Evolutionary conservation across 805 yeast genomes (phyloP).

Genomic region (Candida ipomoeae): DNA sequence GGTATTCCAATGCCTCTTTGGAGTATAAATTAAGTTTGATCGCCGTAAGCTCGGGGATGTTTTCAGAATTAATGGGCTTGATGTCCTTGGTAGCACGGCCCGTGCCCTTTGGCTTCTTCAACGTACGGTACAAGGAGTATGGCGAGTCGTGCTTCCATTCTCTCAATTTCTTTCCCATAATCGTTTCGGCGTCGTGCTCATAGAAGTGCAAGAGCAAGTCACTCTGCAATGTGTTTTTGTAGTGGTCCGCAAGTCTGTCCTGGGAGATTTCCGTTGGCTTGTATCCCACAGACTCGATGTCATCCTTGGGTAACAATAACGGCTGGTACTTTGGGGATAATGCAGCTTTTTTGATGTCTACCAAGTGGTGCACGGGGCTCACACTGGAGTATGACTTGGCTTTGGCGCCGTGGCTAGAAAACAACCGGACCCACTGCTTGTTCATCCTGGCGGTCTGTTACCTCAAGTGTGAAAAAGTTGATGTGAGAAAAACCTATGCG

Average conservation of each 20-base stretch:
- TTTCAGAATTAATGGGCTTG: slow-evolving; percentile 58
- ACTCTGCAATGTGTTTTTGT: slow-evolving; percentile 63
- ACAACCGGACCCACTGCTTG: slow-evolving; percentile 26
- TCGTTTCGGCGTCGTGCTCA: slow-evolving; percentile 53
- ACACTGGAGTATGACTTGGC: slow-evolving; percentile 55
- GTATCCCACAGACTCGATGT: slow-evolving; percentile 74
- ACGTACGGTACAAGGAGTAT: slow-evolving; percentile 79
- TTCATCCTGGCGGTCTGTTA: slow-evolving; percentile 11
- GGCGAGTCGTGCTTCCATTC: slow-evolving; percentile 87
- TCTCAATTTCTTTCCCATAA: slow-evolving; percentile 68
- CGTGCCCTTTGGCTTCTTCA: slow-evolving; percentile 71
- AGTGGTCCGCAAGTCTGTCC: slow-evolving; percentile 78
- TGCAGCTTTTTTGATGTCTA: slow-evolving; percentile 66
- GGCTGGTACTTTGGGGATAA: slow-evolving; percentile 74
- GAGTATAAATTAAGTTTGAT: slow-evolving; percentile 75
- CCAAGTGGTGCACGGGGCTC: slow-evolving; percentile 88
- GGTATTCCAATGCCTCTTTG: slow-evolving; percentile 63
- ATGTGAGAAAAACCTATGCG: slow-evolving; percentile 8
- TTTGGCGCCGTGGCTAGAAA: slow-evolving; percentile 48
- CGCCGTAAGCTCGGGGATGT: slow-evolving; percentile 68
- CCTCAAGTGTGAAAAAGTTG: slow-evolving; percentile 10
- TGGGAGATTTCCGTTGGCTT: slow-evolving; percentile 71
- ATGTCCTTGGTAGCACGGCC: slow-evolving; percentile 71
- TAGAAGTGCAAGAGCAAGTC: slow-evolving; percentile 78
- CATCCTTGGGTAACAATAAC: slow-evolving; percentile 61